Base-by-base conservation (phyloP, 106 monocot species). In the Allium cepa region DNA sequence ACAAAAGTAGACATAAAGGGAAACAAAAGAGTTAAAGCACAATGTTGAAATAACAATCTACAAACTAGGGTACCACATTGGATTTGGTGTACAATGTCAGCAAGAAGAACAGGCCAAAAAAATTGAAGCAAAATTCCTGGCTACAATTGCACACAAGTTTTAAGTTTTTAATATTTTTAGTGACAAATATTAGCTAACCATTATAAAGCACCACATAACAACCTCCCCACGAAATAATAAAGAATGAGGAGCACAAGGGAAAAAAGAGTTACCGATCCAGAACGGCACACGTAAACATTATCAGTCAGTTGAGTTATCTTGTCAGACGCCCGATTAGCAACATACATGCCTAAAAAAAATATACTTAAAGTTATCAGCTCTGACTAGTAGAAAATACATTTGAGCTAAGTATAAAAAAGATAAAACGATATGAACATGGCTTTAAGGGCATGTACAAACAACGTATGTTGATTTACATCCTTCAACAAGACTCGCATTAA, bases 271-370 rank as follows among this genome's bases (percentile, higher is more conserved):
- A 77, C 77, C 57, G 77, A 77, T 64, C 77, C 77, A 56, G 77
- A 77, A 13, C 77, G 70, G 70, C 77, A 77, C 28, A 77, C 77
- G 14, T 77, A 77, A 52, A 77, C 70, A 70, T 71, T 77, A 51
- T 77, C 77, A 2, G 77, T 77, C 16, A 77, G 70, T 64, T 64
- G 64, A 8, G 77, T 70, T 17, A 77, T 77, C 58, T 77, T 77
- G 69, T 77, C 77, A 10, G 77, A 77, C 9, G 77, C 66, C 13
- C 71, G 71, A 49, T 77, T 77, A 46, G 77, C 77, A 60, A 66
- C 77, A 60, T 77, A 77, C 66, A 77, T 77, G 49, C 77, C 77
- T 77, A 17, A 62, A 12, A 57, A 27, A 56, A 36, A 61, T 36
- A 2, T 36, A 36, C 36, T 36, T 5, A 36, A 36, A n/a, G 0